Base-by-base conservation (phyloP, 148 eudicot species). In the Limonium bicolor region DNA sequence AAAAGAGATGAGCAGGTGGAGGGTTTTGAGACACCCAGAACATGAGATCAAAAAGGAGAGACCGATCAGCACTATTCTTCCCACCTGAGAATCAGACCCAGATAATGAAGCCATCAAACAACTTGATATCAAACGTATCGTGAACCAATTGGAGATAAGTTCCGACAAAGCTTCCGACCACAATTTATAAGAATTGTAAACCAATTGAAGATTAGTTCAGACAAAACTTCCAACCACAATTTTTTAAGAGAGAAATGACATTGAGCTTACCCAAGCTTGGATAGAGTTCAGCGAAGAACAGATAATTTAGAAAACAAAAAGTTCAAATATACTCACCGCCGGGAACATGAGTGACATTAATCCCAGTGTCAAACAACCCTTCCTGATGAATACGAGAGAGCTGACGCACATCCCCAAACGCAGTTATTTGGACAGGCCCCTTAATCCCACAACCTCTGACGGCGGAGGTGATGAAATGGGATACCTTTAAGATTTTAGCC, bases 21-120 rank as follows among this genome's bases (percentile, higher is more conserved):
- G 96, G 90, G 52, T 87, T 87, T 38, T 82, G 86, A 48, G 90
- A 76, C 24, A 82, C 83, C 96, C 96, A 87, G 58, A 61, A 71
- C 94, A 82, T 73, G 23, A 87, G 83, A 55, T 87, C 90, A 37
- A 82, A 68, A 24, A 87, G 76, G 50, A 82, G 84, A 48, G 85
- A 86, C 56, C 82, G 68, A 48, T 86, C 88, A 39, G 85, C 88
- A 56, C 96, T 73, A 61, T 76, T 86, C 67, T 78, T 82, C 28
- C 82, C 88, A 64, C 94, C 96, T 86, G 58, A 12, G 27, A 36
- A 5, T 1, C 12, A 36, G 10, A n/a, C n/a, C n/a, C n/a, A n/a
- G n/a, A n/a, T n/a, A n/a, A n/a, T n/a, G n/a, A n/a, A n/a, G n/a
- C n/a, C n/a, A n/a, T n/a, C n/a, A n/a, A n/a, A n/a, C n/a, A n/a